Evolutionary conservation across 768 basidiomycete genomes (phyloP).

Genomic region (Lactarius pseudohatsudake): DNA sequence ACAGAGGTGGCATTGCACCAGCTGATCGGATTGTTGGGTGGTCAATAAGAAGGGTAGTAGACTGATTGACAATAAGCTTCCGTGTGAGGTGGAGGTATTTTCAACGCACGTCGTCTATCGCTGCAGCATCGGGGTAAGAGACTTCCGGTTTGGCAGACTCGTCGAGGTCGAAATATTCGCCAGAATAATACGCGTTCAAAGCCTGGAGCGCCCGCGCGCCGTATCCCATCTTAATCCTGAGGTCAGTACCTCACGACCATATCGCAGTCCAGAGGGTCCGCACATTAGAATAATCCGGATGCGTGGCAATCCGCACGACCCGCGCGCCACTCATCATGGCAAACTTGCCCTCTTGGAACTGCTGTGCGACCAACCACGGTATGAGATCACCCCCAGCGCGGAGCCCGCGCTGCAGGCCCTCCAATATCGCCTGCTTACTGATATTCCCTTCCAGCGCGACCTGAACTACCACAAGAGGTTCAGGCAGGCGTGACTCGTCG

Average conservation of each 20-base stretch:
- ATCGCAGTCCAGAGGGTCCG: constrained; percentile 34
- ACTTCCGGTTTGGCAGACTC: constrained; percentile 57
- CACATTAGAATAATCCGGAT: constrained; percentile 92
- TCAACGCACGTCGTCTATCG: constrained; percentile 48
- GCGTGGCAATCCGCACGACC: constrained; percentile 90
- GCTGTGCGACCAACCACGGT: constrained; percentile 92
- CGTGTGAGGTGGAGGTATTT: neutral
- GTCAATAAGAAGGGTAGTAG: constrained; percentile 71
- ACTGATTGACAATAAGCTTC: constrained; percentile 35
- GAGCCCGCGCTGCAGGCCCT: constrained; percentile 78
- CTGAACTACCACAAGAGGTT: constrained; percentile 93
- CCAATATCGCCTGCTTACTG: constrained; percentile 79
- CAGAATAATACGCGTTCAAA: constrained; percentile 88
- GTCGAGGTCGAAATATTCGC: constrained; percentile 86
- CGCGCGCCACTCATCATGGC: constrained; percentile 88
- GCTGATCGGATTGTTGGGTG: constrained; percentile 69
- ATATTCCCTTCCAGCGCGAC: constrained; percentile 96
- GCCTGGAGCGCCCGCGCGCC: constrained; percentile 86
- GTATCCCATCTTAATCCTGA: constrained; percentile 81
- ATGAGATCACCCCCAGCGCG: constrained; percentile 95
- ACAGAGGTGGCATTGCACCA: constrained; percentile 84
- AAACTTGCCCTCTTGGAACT: constrained; percentile 96
- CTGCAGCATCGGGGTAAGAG: constrained; percentile 58
- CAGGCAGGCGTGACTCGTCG: constrained; percentile 87
- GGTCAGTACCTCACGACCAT: constrained; percentile 17